These are phyloP conservation scores for Calonectria hongkongensis DNA, from an alignment of 2,329 filamentous ascomycete species.

Conservation along the genomic window DNA sequence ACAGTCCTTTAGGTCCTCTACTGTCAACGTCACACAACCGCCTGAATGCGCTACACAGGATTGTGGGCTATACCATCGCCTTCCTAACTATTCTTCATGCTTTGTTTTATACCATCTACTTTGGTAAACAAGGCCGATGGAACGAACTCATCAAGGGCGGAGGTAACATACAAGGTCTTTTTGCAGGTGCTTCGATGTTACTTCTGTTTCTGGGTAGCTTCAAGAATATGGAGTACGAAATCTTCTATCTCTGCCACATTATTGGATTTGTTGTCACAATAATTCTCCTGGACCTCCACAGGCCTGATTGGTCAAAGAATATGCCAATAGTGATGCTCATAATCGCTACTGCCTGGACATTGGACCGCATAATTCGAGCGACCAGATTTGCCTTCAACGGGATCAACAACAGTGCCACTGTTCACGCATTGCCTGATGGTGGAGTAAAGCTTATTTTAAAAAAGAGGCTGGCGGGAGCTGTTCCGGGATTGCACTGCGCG, in stretches of 20 bases:
- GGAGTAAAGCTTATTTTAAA: slow-evolving; percentile 7
- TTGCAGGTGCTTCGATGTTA: background rate
- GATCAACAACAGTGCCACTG: background rate
- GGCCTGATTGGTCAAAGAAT: slow-evolving; percentile 17
- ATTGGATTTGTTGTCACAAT: background rate
- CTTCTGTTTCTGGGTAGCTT: background rate
- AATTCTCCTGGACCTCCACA: background rate
- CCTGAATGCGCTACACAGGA: background rate
- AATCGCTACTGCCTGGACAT: background rate
- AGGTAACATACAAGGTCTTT: background rate
- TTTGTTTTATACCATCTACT: slow-evolving; percentile 8
- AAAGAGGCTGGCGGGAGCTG: background rate
- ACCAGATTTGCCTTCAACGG: background rate
- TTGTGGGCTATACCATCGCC: slow-evolving; percentile 7
- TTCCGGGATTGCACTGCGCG: background rate
- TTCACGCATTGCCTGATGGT: background rate
- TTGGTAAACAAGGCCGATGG: slow-evolving; percentile 20
- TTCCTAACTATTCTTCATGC: slow-evolving; percentile 8
- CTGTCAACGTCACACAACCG: slow-evolving; percentile 3
- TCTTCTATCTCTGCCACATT: slow-evolving; percentile 5
- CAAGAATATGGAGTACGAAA: background rate
- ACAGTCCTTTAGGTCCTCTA: background rate
- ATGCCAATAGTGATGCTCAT: slow-evolving; percentile 1
- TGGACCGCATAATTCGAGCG: background rate
- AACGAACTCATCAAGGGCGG: background rate